These are phyloP conservation scores for Nitzschia sp. DNA, from an alignment of 108 stramenopile genomes.

Conservation along the genomic window DNA sequence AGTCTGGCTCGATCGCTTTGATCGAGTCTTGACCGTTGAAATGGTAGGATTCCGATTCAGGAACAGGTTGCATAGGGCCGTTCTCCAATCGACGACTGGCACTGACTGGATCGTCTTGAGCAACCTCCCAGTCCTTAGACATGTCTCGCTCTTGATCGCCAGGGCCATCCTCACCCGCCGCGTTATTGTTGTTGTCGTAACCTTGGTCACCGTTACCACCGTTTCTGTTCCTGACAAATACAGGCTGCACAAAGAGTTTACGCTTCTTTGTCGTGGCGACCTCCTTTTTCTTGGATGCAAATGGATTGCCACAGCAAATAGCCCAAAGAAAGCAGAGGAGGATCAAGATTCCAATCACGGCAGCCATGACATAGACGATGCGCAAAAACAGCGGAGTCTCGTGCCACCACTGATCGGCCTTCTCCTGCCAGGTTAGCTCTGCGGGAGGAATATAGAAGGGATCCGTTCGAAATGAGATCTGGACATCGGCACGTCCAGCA, in stretches of 20 bases:
- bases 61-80: not conserved
- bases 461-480: not conserved
- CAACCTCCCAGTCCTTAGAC: not conserved
- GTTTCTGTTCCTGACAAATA: not conserved
- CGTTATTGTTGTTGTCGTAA: not conserved
- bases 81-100: not conserved
- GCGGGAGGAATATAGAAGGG: slow-evolving; percentile 11
- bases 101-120: not conserved
- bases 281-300: not conserved
- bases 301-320: slow-evolving; percentile 15
- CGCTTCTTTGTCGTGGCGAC: not conserved
- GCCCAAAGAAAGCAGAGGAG: slow-evolving; percentile 16
- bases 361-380: slow-evolving; percentile 9
- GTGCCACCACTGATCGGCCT: slow-evolving; percentile 18
- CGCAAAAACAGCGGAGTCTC: slow-evolving; percentile 5
- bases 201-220: not conserved
- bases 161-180: not conserved
- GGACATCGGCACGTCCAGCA: slow-evolving; percentile 14
- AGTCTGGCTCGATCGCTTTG: not conserved
- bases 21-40: not conserved
- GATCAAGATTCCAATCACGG: slow-evolving; percentile 5
- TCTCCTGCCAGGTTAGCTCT: slow-evolving; percentile 10
- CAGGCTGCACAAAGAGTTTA: slow-evolving; percentile 3
- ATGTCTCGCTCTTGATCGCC: not conserved
- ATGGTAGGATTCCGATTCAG: not conserved